Conservation (phyloP, 139 green algal genomes). For the Micromonas pusilla region DNA sequence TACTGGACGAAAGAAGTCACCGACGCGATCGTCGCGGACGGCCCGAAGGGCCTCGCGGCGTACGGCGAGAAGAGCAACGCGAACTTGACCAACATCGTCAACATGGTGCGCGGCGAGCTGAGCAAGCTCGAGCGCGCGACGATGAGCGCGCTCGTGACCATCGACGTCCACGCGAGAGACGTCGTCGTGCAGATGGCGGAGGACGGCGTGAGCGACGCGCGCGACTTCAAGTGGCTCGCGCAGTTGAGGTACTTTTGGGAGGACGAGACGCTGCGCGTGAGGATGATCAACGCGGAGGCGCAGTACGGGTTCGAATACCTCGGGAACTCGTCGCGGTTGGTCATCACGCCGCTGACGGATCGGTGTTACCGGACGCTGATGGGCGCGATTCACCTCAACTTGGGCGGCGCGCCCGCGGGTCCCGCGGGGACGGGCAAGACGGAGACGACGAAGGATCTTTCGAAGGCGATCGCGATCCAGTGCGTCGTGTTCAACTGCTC, state of each 20-base stretch:
- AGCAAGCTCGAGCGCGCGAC: slow-evolving; percentile 76
- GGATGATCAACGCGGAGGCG: slow-evolving; percentile 64
- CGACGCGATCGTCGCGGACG: slow-evolving; percentile 58
- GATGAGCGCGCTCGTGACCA: slow-evolving; percentile 31
- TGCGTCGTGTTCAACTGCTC: slow-evolving; percentile 84
- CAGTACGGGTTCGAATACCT: slow-evolving; percentile 74
- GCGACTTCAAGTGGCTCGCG: slow-evolving; percentile 68
- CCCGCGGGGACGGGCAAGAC: slow-evolving; percentile 75
- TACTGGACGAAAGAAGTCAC: slow-evolving; percentile 80
- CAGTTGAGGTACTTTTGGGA: slow-evolving; percentile 82
- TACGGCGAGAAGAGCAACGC: slow-evolving; percentile 66
- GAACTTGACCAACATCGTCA: slow-evolving; percentile 78
- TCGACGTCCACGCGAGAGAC: slow-evolving; percentile 73
- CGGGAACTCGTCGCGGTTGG: slow-evolving; percentile 44
- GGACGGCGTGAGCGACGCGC: slow-evolving; percentile 49
- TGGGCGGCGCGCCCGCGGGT: slow-evolving; percentile 62
- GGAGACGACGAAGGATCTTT: slow-evolving; percentile 69
- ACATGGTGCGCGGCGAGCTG: slow-evolving; percentile 64
- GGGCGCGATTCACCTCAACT: slow-evolving; percentile 63
- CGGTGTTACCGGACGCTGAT: slow-evolving; percentile 74
- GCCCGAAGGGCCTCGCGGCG: slow-evolving; percentile 49
- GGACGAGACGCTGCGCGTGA: slow-evolving; percentile 62
- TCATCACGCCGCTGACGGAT: slow-evolving; percentile 50
- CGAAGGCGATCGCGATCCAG: slow-evolving; percentile 68
- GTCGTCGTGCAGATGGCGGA: slow-evolving; percentile 72